Percentiles rank a stretch among this genome's conserved stretches.
Evolutionary conservation across 495 filamentous ascomycete species (phyloP).

Genomic region (Tirmania nivea): DNA sequence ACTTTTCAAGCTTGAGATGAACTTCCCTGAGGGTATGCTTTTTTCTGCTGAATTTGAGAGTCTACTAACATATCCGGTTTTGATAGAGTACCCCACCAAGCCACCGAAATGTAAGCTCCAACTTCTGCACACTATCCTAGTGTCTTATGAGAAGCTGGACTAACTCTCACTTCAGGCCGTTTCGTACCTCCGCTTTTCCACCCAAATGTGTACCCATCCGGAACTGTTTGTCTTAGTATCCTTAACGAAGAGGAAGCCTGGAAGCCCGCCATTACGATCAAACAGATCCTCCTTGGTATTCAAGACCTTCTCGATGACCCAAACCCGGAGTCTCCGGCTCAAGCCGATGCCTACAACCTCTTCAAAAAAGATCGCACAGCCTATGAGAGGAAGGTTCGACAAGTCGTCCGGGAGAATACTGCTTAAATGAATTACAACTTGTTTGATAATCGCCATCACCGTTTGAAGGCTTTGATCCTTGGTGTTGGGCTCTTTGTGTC

Average conservation of each 20-base stretch:
- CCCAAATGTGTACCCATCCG: constrained; percentile 95
- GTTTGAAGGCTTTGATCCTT: too few relatives aligned
- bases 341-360: constrained; percentile 92
- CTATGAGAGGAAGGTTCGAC: constrained; percentile 71
- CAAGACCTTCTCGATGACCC: constrained; percentile 91
- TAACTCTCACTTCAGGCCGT: constrained; percentile 45
- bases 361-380: constrained; percentile 76
- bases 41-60: not conserved
- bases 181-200: constrained; percentile 93
- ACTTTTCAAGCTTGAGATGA: constrained; percentile 77
- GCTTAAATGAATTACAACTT: not conserved
- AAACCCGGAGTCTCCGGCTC: constrained; percentile 89
- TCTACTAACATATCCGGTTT: not conserved
- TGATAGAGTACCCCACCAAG: constrained; percentile 88
- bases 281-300: constrained; percentile 86
- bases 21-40: constrained; percentile 67
- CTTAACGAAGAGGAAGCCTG: constrained; percentile 97
- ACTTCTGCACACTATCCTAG: not conserved
- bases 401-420: constrained; percentile 63
- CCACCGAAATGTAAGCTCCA: constrained; percentile 73
- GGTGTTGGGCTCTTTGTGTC: too few relatives aligned
- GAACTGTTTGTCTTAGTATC: constrained; percentile 92
- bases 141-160: not conserved
- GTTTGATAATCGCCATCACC: too few relatives aligned
- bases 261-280: constrained; percentile 95